A percentile compares a stretch with the other conserved stretches of the same genome.
Evolutionary conservation across 2,329 filamentous ascomycete species (phyloP).

Genomic region (Talaromyces sp.): DNA sequence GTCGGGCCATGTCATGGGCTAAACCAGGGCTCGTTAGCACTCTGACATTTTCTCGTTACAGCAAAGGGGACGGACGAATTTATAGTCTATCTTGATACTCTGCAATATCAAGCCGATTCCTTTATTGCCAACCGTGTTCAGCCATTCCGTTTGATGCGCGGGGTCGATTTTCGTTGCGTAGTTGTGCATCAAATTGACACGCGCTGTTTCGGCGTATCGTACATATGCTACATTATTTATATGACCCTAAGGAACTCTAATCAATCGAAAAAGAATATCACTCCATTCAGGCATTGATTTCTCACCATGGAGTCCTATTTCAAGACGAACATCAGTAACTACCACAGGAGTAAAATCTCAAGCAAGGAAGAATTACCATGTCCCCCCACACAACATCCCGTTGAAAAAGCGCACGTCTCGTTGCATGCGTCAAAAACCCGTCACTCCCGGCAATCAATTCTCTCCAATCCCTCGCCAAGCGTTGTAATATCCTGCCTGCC

Average conservation of each 20-base stretch:
- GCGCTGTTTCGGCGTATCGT: slow-evolving; percentile 75
- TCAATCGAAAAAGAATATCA: not conserved
- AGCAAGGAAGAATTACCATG: slow-evolving; percentile 55
- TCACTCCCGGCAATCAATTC: slow-evolving; percentile 69
- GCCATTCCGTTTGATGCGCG: slow-evolving; percentile 61
- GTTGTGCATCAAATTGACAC: slow-evolving; percentile 73
- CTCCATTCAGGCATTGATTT: not conserved
- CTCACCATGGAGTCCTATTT: slow-evolving; percentile 48
- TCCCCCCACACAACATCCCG: slow-evolving; percentile 79
- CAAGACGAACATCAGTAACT: slow-evolving; percentile 20
- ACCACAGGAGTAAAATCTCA: not conserved
- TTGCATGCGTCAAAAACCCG: slow-evolving; percentile 65
- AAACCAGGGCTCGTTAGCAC: not conserved
- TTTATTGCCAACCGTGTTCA: slow-evolving; percentile 62
- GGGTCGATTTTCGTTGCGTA: slow-evolving; percentile 63
- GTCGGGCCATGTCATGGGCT: slow-evolving; percentile 84
- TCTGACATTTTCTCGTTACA: not conserved
- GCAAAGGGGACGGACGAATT: slow-evolving; percentile 62
- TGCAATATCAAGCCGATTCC: slow-evolving; percentile 71
- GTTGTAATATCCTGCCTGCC: slow-evolving; percentile 58
- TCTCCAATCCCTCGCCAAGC: slow-evolving; percentile 65
- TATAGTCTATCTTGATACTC: slow-evolving; percentile 78
- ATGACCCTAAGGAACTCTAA: slow-evolving; percentile 44
- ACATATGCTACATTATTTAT: slow-evolving; percentile 86
- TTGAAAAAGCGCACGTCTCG: slow-evolving; percentile 60